Conservation (phyloP, 768 basidiomycete species). For the Amanita brunnescens region DNA sequence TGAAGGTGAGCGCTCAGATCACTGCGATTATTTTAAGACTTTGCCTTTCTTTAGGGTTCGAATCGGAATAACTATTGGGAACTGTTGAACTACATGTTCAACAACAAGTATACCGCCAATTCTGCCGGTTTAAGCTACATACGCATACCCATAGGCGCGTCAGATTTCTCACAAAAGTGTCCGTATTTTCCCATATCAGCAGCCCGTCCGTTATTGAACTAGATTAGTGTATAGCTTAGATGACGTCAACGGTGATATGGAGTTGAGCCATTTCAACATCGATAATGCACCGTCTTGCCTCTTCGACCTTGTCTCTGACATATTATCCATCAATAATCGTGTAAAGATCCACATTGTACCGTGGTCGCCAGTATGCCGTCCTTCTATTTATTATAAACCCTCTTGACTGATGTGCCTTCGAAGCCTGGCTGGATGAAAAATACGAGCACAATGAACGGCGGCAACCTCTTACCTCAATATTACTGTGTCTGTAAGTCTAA, state of each 20-base stretch:
- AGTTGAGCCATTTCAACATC: conserved; percentile 49
- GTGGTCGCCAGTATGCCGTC: conserved; percentile 60
- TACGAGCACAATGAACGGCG: conserved; percentile 58
- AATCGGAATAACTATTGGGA: conserved; percentile 51
- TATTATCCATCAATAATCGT: conserved; percentile 44
- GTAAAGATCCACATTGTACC: conserved; percentile 53
- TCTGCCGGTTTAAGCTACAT: conserved; percentile 64
- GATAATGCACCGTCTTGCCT: conserved; percentile 50
- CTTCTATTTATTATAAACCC: background rate
- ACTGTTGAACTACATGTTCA: conserved; percentile 51
- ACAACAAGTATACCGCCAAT: conserved; percentile 48
- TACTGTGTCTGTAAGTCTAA: conserved; percentile 37
- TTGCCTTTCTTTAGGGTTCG: conserved; percentile 26
- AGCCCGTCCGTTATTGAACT: conserved; percentile 21
- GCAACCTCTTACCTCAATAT: conserved; percentile 43
- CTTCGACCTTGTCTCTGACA: conserved; percentile 57
- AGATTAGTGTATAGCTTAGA: conserved; percentile 56
- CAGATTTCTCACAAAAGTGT: conserved; percentile 66
- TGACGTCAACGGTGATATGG: conserved; percentile 50
- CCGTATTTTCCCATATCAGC: too few relatives aligned
- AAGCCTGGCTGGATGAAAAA: conserved; percentile 80
- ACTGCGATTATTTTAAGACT: background rate
- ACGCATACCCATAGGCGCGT: conserved; percentile 62
- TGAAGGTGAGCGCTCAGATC: conserved; percentile 53
- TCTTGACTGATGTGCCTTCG: conserved; percentile 5